A percentile compares a stretch with the other conserved stretches of the same genome.
Conservation (phyloP, 352 stramenopile genomes). For the Thalassiosira mediterranea region DNA sequence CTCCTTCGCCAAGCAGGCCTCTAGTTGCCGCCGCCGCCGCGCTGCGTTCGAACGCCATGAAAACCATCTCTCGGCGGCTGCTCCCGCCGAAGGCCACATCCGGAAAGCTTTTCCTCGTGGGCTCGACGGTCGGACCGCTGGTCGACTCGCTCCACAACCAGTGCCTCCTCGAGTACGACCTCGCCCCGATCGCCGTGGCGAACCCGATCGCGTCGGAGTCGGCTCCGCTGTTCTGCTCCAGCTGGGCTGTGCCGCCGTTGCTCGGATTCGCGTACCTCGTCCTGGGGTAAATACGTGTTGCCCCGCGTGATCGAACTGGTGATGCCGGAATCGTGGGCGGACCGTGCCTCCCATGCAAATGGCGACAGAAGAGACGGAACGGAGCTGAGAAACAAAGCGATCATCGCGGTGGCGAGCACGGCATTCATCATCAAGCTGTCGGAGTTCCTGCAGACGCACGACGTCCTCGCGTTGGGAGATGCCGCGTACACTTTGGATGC, state of each 20-base stretch:
- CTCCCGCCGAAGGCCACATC: slow-evolving; percentile 31
- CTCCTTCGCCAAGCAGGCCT: too few relatives aligned
- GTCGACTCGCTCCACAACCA: slow-evolving; percentile 83
- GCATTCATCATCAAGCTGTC: slow-evolving; percentile 81
- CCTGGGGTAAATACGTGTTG: slow-evolving; percentile 75
- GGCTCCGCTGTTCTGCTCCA: slow-evolving; percentile 55
- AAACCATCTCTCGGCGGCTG: slow-evolving; percentile 13
- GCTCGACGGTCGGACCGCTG: slow-evolving; percentile 66
- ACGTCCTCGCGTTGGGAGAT: slow-evolving; percentile 15
- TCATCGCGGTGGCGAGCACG: slow-evolving; percentile 70
- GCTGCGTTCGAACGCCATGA: slow-evolving; percentile 20
- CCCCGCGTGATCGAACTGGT: slow-evolving; percentile 58
- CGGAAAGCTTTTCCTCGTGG: slow-evolving; percentile 63
- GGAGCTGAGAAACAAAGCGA: slow-evolving; percentile 51
- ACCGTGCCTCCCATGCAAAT: neutral
- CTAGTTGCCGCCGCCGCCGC: neutral
- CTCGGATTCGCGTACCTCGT: slow-evolving; percentile 82
- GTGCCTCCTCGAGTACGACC: slow-evolving; percentile 73
- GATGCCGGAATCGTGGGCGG: neutral
- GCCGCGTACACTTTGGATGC: slow-evolving; percentile 22
- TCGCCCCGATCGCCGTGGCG: slow-evolving; percentile 57
- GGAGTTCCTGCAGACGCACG: slow-evolving; percentile 65
- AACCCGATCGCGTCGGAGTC: slow-evolving; percentile 7
- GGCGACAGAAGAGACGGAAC: slow-evolving; percentile 9
- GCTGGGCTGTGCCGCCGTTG: slow-evolving; percentile 75